Evolutionary conservation across 805 yeast species (phyloP).

Genomic region (Zygosaccharomyces bisporus): DNA sequence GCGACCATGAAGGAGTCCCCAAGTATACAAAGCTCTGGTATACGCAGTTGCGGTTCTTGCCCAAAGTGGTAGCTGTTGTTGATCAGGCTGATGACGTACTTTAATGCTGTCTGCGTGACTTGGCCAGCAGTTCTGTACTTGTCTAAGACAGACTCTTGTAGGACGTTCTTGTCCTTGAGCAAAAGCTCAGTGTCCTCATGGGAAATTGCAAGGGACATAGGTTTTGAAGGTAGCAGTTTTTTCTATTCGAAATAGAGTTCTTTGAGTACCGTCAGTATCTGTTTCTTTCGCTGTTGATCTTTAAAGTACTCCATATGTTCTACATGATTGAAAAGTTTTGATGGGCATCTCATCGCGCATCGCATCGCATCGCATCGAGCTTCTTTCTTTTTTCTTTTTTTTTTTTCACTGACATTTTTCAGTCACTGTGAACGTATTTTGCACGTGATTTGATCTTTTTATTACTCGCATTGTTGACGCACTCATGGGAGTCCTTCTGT

Average conservation of each 20-base stretch:
- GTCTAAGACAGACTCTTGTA: constrained; percentile 58
- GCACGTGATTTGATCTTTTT: not conserved
- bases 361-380: constrained; percentile 18
- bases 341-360: constrained; percentile 17
- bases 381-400: constrained; percentile 12
- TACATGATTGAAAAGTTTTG: constrained; percentile 1
- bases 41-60: constrained; percentile 41
- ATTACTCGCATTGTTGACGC: too few relatives aligned
- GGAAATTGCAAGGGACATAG: constrained; percentile 72
- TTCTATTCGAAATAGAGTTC: not conserved
- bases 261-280: not conserved
- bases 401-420: constrained; percentile 5
- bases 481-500: too few relatives aligned
- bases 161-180: constrained; percentile 66
- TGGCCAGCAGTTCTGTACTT: constrained; percentile 89
- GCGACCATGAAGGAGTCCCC: constrained; percentile 72
- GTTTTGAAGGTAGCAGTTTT: not conserved
- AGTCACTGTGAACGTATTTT: constrained; percentile 2
- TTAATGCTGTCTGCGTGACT: constrained; percentile 76
- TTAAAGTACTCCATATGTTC: not conserved
- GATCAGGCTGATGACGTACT: constrained; percentile 61
- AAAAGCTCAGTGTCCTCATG: constrained; percentile 70
- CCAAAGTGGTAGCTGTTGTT: constrained; percentile 65
- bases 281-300: not conserved
- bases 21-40: constrained; percentile 71